These are phyloP conservation scores for Albifimbria verrucaria DNA, from an alignment of 2,329 filamentous ascomycete species.

Conservation along the genomic window DNA sequence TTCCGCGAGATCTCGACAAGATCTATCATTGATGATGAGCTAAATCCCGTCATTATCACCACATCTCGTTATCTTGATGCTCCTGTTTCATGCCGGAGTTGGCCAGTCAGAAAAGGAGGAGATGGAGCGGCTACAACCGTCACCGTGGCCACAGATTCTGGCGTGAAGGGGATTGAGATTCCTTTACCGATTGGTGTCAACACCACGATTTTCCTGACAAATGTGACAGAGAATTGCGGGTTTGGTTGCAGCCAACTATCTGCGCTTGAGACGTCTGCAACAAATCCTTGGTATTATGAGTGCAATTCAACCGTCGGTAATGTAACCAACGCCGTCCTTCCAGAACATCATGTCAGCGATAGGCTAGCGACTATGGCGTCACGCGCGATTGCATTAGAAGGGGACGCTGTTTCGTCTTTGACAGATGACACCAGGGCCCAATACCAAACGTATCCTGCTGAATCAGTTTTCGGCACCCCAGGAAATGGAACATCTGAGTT, in stretches of 20 bases:
- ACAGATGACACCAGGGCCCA: not conserved
- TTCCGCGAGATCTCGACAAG: constrained; percentile 30
- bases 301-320: constrained; percentile 16
- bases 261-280: constrained; percentile 16
- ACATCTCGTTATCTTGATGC: constrained; percentile 13
- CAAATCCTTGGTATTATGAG: constrained; percentile 16
- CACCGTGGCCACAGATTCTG: constrained; percentile 6
- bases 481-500: not conserved
- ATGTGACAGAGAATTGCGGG: constrained; percentile 10
- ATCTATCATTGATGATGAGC: not conserved
- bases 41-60: constrained; percentile 6
- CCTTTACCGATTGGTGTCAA: constrained; percentile 11
- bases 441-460: not conserved
- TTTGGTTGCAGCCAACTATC: constrained; percentile 14
- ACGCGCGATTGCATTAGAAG: constrained; percentile 17
- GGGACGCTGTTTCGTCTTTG: not conserved
- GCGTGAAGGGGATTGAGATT: constrained; percentile 6
- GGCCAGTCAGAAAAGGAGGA: constrained; percentile 13
- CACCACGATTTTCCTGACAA: constrained; percentile 18
- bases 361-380: constrained; percentile 15
- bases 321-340: constrained; percentile 12
- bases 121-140: constrained; percentile 12
- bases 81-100: constrained; percentile 12
- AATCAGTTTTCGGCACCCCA: constrained; percentile 1
- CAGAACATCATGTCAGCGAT: constrained; percentile 14